These are phyloP conservation scores for Lolium multiflorum DNA, from an alignment of 176 grass and related monocot species.

Conservation along the genomic window DNA sequence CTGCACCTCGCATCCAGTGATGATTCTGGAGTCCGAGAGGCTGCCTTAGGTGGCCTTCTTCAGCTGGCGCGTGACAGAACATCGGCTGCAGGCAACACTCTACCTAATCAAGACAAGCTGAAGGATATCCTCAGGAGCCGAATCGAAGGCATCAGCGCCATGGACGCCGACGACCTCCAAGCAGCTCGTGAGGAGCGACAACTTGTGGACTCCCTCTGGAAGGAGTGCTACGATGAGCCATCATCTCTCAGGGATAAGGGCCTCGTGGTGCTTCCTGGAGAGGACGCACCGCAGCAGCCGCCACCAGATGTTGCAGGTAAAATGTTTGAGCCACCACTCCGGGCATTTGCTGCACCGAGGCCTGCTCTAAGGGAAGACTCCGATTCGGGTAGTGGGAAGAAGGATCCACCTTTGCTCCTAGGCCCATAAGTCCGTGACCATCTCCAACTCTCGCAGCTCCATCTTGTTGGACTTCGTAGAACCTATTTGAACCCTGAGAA, in stretches of 20 bases:
- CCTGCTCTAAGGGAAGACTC: slow-evolving; percentile 23
- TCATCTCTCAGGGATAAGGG: slow-evolving; percentile 81
- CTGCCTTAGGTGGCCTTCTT: slow-evolving; percentile 67
- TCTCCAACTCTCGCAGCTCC: background rate
- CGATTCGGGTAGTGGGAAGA: slow-evolving; percentile 43
- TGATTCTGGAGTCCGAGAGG: slow-evolving; percentile 68
- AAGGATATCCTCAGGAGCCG: slow-evolving; percentile 67
- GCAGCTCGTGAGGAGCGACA: slow-evolving; percentile 84
- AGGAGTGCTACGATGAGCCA: slow-evolving; percentile 71
- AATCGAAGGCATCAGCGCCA: slow-evolving; percentile 65
- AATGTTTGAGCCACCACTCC: slow-evolving; percentile 76
- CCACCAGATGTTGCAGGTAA: slow-evolving; percentile 66
- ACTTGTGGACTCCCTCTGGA: slow-evolving; percentile 86
- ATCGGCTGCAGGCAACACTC: background rate
- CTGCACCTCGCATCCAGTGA: slow-evolving; percentile 70
- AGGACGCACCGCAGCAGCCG: slow-evolving; percentile 53
- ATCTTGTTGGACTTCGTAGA: slow-evolving; percentile 9
- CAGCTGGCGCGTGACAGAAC: slow-evolving; percentile 62
- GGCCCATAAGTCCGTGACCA: slow-evolving; percentile 44
- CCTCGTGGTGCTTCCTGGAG: slow-evolving; percentile 79
- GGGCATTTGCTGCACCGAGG: slow-evolving; percentile 52
- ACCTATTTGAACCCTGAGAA: background rate
- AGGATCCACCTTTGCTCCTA: slow-evolving; percentile 67
- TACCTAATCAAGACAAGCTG: slow-evolving; percentile 72
- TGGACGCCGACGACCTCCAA: slow-evolving; percentile 68